phyloP scores from a whole-genome alignment of 2,329 filamentous ascomycete species.

The Neurospora sp. region DNA sequence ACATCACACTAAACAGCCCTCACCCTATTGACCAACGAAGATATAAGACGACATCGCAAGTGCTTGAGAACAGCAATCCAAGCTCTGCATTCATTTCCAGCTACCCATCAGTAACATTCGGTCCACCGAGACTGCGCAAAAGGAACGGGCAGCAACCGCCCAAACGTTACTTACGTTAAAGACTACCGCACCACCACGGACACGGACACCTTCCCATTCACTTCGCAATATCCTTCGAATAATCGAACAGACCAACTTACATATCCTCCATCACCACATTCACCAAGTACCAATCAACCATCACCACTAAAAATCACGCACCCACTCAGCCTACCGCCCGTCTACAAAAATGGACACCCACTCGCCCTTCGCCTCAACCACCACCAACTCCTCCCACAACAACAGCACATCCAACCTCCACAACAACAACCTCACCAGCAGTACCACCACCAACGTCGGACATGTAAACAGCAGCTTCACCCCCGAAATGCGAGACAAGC shows the following conservation, averaged over 20 bases:
- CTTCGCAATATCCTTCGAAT: background rate
- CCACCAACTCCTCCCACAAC: background rate
- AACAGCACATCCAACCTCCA: background rate
- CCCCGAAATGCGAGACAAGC: constrained; percentile 43
- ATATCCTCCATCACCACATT: background rate
- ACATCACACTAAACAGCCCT: background rate
- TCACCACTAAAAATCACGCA: background rate
- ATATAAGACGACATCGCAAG: background rate
- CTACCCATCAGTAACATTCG: background rate
- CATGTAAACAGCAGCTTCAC: constrained; percentile 28
- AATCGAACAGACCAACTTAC: background rate
- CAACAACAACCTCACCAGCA: background rate
- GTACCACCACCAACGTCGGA: background rate
- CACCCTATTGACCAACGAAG: background rate
- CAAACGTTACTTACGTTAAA: background rate
- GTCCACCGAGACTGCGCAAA: background rate
- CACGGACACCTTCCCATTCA: background rate
- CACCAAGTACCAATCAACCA: background rate
- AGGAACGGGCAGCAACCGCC: background rate
- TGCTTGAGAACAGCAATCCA: background rate
- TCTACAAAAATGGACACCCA: background rate
- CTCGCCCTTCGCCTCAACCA: background rate
- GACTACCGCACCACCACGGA: background rate
- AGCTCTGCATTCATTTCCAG: background rate
- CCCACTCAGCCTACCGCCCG: background rate